These are phyloP conservation scores for Trichoderma brevicompactum DNA, from an alignment of 2,329 filamentous ascomycete genomes.

Conservation along the genomic window DNA sequence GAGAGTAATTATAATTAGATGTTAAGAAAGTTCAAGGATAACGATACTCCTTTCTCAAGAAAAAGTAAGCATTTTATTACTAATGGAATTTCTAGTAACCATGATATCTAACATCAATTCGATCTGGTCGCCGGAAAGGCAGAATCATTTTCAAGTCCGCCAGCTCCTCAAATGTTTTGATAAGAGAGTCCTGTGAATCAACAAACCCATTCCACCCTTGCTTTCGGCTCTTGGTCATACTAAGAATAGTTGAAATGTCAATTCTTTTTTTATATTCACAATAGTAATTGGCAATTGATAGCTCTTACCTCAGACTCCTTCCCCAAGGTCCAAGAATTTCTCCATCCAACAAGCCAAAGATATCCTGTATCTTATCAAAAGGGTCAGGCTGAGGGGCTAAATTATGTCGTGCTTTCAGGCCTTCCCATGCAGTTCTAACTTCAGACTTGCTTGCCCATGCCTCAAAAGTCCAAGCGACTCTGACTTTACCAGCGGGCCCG, in stretches of 20 bases:
- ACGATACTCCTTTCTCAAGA: too few species aligned
- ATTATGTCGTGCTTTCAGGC: not conserved
- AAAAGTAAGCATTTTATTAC: not conserved
- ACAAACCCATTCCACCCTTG: slow-evolving; percentile 17
- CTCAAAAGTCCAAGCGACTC: not conserved
- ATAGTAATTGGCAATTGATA: not conserved
- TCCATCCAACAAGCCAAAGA: slow-evolving; percentile 7
- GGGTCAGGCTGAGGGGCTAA: not conserved
- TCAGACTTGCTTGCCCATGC: slow-evolving; percentile 16
- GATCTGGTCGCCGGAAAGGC: slow-evolving; percentile 3
- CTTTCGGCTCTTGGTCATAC: slow-evolving; percentile 15
- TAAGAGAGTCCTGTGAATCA: not conserved
- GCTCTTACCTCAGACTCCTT: slow-evolving; percentile 2
- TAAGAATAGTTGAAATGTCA: not conserved
- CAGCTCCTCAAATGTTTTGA: slow-evolving; percentile 9
- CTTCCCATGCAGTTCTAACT: slow-evolving; percentile 9
- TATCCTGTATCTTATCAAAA: not conserved
- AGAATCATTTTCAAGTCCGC: slow-evolving; percentile 6
- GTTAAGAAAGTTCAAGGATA: too few species aligned
- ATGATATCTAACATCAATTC: not conserved
- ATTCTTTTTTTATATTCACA: too few species aligned
- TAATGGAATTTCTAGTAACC: not conserved
- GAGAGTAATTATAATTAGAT: too few species aligned
- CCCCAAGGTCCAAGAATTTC: not conserved
- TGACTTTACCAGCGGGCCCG: not conserved